phyloP scores from a whole-genome alignment of 2,329 filamentous ascomycete species.

The Beauveria medogensis region DNA sequence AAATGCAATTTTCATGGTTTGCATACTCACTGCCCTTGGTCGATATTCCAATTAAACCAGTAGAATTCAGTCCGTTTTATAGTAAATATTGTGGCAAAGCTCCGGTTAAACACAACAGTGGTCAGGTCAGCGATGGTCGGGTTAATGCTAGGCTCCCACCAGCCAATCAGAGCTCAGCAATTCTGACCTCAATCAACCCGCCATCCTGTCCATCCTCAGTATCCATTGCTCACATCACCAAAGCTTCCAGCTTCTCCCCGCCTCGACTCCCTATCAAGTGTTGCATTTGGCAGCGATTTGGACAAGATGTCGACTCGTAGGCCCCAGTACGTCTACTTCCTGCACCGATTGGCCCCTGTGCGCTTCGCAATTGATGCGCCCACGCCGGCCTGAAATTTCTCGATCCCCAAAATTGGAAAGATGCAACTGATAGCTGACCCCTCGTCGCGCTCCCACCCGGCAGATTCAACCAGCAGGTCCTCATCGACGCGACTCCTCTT shows the following conservation, averaged over 20 bases:
- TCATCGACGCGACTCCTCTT: conserved; percentile 93
- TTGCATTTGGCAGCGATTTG: conserved; percentile 20
- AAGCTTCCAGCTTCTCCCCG: conserved; percentile 15
- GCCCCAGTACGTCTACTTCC: conserved; percentile 30
- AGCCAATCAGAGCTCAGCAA: conserved; percentile 31
- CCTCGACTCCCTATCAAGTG: conserved; percentile 18
- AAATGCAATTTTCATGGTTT: too few relatives aligned
- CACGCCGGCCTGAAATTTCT: background rate
- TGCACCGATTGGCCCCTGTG: background rate
- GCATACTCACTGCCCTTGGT: too few relatives aligned
- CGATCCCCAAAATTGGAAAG: background rate
- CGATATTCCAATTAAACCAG: too few relatives aligned
- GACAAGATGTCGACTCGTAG: conserved; percentile 34
- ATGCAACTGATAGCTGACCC: conserved; percentile 18
- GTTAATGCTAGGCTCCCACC: conserved; percentile 16
- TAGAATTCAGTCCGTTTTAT: too few relatives aligned
- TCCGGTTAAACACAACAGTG: too few relatives aligned
- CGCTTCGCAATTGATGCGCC: conserved; percentile 16
- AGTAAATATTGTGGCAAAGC: too few relatives aligned
- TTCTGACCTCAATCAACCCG: conserved; percentile 31
- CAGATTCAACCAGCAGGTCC: conserved; percentile 90
- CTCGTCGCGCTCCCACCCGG: conserved; percentile 4
- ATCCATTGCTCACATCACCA: conserved; percentile 17
- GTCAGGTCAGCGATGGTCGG: too few relatives aligned
- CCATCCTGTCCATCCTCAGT: conserved; percentile 20